A percentile compares a stretch with the other conserved stretches of the same genome.
phyloP scores from a whole-genome alignment of 352 stramenopile genomes.

The Pythium volutum region DNA sequence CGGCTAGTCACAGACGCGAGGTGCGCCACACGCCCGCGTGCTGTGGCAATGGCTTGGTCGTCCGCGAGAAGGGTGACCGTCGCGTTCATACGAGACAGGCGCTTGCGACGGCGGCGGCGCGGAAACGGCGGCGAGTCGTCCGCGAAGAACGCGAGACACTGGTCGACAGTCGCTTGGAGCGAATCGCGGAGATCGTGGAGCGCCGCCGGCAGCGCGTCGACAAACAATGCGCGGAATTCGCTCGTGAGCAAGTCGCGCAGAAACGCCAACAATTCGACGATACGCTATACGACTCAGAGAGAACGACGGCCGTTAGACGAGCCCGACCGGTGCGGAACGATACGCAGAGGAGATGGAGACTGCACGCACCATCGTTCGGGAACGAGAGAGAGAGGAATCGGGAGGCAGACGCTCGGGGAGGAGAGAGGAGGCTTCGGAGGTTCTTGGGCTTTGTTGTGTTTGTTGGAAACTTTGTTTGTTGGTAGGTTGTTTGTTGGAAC shows the following conservation, averaged over 20 bases:
- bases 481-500: no score
- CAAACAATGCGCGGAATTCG: constrained; percentile 9
- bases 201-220: constrained; percentile 13
- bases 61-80: neutral
- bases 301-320: no score
- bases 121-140: neutral
- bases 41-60: neutral
- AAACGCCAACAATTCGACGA: constrained; percentile 11
- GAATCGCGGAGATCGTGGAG: constrained; percentile 11
- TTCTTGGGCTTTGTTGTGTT: no score
- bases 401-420: no score
- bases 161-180: constrained; percentile 9
- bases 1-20: no score
- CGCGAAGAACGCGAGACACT: constrained; percentile 1
- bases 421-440: no score
- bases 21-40: no score
- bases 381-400: no score
- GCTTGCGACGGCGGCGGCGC: constrained; percentile 1
- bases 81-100: constrained; percentile 6
- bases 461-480: no score
- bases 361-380: no score
- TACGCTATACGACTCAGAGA: constrained; percentile 6
- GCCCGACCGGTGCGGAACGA: no score
- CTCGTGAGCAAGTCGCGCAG: constrained; percentile 8
- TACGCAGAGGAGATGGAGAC: neutral